A percentile compares a stretch with the other conserved stretches of the same genome.
Evolutionary conservation across 306 rosid species (phyloP).

Genomic region (Rosa rugosa): DNA sequence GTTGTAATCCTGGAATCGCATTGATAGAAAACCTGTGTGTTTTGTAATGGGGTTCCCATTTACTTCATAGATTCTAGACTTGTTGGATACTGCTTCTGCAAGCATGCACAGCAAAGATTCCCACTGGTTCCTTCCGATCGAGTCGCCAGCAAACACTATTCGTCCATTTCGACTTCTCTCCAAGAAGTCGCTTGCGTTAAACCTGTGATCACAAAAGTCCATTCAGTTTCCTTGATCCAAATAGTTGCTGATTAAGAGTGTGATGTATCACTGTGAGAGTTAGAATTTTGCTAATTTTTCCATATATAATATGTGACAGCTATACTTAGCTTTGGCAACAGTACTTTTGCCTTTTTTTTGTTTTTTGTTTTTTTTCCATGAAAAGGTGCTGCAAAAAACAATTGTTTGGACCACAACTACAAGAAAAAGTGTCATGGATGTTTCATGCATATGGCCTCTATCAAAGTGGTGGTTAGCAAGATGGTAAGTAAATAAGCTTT

Average conservation of each 20-base stretch:
- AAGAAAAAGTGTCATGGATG: neutral
- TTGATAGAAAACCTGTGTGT: slow-evolving; percentile 70
- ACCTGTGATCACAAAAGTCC: slow-evolving; percentile 40
- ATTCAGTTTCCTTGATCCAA: neutral
- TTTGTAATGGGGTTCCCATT: slow-evolving; percentile 73
- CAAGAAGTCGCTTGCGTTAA: slow-evolving; percentile 74
- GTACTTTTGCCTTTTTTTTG: neutral
- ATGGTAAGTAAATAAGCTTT: neutral
- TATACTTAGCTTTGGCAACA: neutral
- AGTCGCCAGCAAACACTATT: slow-evolving; percentile 89
- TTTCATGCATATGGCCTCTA: neutral
- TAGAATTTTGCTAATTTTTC: neutral
- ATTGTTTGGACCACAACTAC: neutral
- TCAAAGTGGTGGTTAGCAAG: neutral
- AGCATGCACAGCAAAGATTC: slow-evolving; percentile 86
- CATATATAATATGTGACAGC: neutral
- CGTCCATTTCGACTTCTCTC: slow-evolving; percentile 73
- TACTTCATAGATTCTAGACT: slow-evolving; percentile 71
- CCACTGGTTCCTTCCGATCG: slow-evolving; percentile 92
- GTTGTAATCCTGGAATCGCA: slow-evolving; percentile 64
- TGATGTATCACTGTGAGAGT: neutral
- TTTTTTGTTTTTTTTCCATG: neutral
- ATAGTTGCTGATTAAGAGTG: too few relatives aligned
- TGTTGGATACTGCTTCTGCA: slow-evolving; percentile 53
- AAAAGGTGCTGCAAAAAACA: neutral